A percentile compares a stretch with the other conserved stretches of the same genome.
phyloP scores from a whole-genome alignment of 108 stramenopile species.

The Cyclotella kingstonii region DNA sequence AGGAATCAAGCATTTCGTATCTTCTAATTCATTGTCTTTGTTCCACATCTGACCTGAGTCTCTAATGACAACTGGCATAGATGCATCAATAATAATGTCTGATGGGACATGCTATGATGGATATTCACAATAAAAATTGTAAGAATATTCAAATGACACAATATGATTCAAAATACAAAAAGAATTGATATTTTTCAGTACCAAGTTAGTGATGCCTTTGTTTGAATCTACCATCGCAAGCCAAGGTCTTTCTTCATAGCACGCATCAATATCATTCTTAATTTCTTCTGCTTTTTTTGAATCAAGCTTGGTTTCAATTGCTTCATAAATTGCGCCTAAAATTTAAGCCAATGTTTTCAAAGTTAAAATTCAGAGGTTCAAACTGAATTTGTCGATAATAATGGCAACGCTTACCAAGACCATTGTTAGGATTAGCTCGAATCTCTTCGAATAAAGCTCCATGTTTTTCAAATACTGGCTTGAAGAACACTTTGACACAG shows the following conservation, averaged over 20 bases:
- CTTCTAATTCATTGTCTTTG: constrained; percentile 83
- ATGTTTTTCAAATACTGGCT: constrained; percentile 89
- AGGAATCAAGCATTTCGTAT: constrained; percentile 91
- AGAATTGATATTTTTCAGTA: neutral
- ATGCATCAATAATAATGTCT: constrained; percentile 91
- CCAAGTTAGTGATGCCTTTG: constrained; percentile 91
- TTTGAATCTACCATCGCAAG: constrained; percentile 92
- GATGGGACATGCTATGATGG: constrained; percentile 52
- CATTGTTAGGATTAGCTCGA: constrained; percentile 90
- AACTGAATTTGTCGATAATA: too few species aligned
- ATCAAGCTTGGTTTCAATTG: constrained; percentile 58
- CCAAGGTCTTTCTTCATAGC: constrained; percentile 84
- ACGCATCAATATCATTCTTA: constrained; percentile 75
- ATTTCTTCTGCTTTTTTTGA: constrained; percentile 61
- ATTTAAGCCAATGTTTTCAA: too few species aligned
- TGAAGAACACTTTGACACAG: constrained; percentile 85
- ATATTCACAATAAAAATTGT: neutral
- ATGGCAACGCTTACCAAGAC: too few species aligned
- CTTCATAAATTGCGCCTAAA: constrained; percentile 65
- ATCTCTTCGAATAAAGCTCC: constrained; percentile 68
- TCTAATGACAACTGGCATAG: constrained; percentile 89
- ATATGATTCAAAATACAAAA: neutral
- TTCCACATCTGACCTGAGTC: constrained; percentile 96
- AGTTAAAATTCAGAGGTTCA: too few species aligned
- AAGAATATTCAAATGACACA: neutral